Evolutionary conservation across 1,284 basidiomycete species (phyloP).

Genomic region (Microbotryomycetes sp.): DNA sequence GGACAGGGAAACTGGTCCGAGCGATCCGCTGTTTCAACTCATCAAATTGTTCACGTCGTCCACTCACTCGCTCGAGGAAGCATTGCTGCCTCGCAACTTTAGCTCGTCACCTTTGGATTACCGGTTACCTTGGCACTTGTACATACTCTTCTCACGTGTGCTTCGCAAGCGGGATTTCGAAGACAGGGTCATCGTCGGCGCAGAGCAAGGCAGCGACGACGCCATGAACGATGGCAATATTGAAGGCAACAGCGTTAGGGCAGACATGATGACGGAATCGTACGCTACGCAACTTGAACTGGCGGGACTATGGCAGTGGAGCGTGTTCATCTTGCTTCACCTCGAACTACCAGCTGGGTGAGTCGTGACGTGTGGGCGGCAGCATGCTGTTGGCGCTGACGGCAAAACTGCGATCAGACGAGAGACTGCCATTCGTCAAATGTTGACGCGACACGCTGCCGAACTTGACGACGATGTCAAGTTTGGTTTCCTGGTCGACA

Average conservation of each 20-base stretch:
- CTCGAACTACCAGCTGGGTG: conserved; percentile 71
- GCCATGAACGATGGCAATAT: conserved; percentile 37
- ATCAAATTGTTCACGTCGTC: conserved; percentile 63
- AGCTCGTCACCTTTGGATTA: conserved; percentile 68
- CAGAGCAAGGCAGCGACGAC: conserved; percentile 45
- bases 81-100: conserved; percentile 61
- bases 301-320: conserved; percentile 72
- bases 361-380: conserved; percentile 35
- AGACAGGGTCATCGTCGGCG: conserved; percentile 54
- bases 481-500: conserved; percentile 63
- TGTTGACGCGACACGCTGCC: conserved; percentile 66
- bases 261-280: conserved; percentile 70
- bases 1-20: conserved; percentile 40
- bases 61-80: conserved; percentile 46
- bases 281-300: conserved; percentile 85
- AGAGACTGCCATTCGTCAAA: conserved; percentile 67
- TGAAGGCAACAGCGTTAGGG: conserved; percentile 69
- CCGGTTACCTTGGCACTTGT: conserved; percentile 86
- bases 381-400: not conserved
- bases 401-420: conserved; percentile 47
- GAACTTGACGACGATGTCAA: conserved; percentile 58
- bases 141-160: conserved; percentile 74
- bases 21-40: conserved; percentile 74
- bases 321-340: conserved; percentile 82
- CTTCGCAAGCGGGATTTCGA: conserved; percentile 75